Evolutionary conservation across 2,329 filamentous ascomycete species (phyloP), one percentile per base, ranked within the genome.

Genomic region (Davidsoniella eucalypti): DNA sequence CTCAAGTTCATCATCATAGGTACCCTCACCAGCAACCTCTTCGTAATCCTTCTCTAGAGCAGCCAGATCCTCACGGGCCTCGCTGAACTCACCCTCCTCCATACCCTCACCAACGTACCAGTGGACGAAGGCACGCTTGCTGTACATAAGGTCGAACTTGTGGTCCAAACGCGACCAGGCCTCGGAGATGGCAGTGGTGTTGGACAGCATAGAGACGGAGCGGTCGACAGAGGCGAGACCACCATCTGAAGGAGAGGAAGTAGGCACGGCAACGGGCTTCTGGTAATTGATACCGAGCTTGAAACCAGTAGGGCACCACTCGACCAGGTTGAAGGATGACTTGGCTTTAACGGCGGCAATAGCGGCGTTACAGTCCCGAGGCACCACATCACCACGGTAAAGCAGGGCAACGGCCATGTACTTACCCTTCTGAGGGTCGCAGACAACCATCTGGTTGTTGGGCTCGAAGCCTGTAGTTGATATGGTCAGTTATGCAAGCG

Each of bases 61-160:
- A 55, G 85, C 85, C 54, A 92, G 72, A 64, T 92, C 85, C 70
- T 92, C 85, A 58, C 85, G 81, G 55, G 85, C 85, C 67, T 92
- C 85, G 55, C 80, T 84, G 70, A 92, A 92, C 67, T 92, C 85
- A 60, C 85, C 85, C 65, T 92, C 85, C 70, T 92, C 85, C 85
- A 92, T 92, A 69, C 85, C 85, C 69, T 92, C 85, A 57, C 85
- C 85, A 49, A 92, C 85, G 58, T 84, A 84, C 80, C 80, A 84
- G 68, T 84, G 80, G 43, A 84, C 80, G 59, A 84, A 84, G 54
- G 80, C 80, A 57, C 80, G 79, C 75, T 84, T 84, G 68, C 74
- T 80, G 73, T 84, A 82, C 80, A 84, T 84, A 59, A 84, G 79
- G 59, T 84, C 80, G 65, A 84, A 84, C 69, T 84, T 84, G 72